Evolutionary conservation across 2,329 filamentous ascomycete genomes (phyloP), one percentile per base, ranked within the genome.

Genomic region (Alternaria novae-zelandiae): DNA sequence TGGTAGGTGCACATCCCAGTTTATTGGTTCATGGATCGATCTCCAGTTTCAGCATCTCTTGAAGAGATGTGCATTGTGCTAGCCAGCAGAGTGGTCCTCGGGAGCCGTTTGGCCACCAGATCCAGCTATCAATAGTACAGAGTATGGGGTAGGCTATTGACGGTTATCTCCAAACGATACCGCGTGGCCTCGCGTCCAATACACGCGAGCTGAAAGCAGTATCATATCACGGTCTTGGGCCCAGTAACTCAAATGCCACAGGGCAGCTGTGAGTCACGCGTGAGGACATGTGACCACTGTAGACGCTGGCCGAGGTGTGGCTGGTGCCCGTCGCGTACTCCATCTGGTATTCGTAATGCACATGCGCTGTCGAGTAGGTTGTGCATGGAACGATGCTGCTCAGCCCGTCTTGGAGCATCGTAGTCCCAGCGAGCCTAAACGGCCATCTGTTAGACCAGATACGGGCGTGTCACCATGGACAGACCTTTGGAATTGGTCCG

Each of bases 71-170:
- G 44, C 45, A 41, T 26, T 54, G 23, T 54, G 44, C 50, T 54
- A 58, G 57, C 60, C 65, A 59, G 57, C 50, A 55, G 46, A 46
- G 54, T 58, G 63, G 60, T 65, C 49, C 61, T 59, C 60, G 62
- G 55, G 61, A 45, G 54, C 64, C 59, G 59, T 66, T 57, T 68
- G 41, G 68, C 68, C 66, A 68, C 64, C 64, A 59, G 61, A 63
- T 67, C 53, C 58, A 64, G 57, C 66, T 68, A 66, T 63, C 58
- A 44, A 54, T 63, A 59, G 60, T 32, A 50, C 53, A 59, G 20
- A 64, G 57, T 63, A 65, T 58, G 64, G 61, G 61, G 56, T 54
- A 60, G 23, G 59, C 49, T 62, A 54, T 62, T 30, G 45, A 54
- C 36, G 54, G 53, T 44, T 58, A 36, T 55, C 46, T 44, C 53